These are phyloP conservation scores for Phaeosphaeriaceae sp. DNA, from an alignment of 2,329 filamentous ascomycete genomes.

Conservation along the genomic window DNA sequence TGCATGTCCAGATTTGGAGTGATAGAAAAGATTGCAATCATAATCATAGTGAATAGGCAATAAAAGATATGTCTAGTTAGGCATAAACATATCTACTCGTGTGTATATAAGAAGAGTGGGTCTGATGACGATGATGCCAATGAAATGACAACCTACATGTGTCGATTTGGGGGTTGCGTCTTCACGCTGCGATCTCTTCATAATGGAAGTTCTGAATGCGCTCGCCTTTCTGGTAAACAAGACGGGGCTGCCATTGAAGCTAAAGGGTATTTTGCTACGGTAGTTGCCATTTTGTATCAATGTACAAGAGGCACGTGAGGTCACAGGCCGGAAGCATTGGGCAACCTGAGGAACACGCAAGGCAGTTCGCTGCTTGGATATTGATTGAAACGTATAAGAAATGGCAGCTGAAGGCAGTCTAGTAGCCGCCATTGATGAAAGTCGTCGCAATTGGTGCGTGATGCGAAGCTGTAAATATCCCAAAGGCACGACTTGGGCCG, in stretches of 20 bases:
- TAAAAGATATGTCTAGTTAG: neutral
- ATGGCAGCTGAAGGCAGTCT: slow-evolving; percentile 17
- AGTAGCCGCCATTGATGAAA: slow-evolving; percentile 24
- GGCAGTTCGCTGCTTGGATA: slow-evolving; percentile 8
- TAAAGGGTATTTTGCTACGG: slow-evolving; percentile 4
- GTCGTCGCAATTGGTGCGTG: slow-evolving; percentile 11
- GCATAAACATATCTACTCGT: neutral
- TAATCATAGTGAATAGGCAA: too few relatives aligned
- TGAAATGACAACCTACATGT: neutral
- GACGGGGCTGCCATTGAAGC: slow-evolving; percentile 3
- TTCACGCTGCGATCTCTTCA: slow-evolving; percentile 12
- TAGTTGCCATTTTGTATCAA: slow-evolving; percentile 19
- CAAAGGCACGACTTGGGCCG: neutral
- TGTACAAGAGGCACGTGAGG: slow-evolving; percentile 42
- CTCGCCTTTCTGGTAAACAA: slow-evolving; percentile 5
- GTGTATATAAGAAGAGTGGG: neutral
- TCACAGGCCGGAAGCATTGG: slow-evolving; percentile 22
- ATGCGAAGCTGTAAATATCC: slow-evolving; percentile 14
- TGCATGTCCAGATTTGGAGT: too few relatives aligned
- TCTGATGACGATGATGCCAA: neutral
- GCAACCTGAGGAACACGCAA: slow-evolving; percentile 18
- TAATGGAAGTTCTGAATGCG: slow-evolving; percentile 28
- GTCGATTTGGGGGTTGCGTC: slow-evolving; percentile 7
- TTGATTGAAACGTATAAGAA: slow-evolving; percentile 11
- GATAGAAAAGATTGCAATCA: too few relatives aligned